Evolutionary conservation across 164 flowering plant species (phyloP), one percentile per base, ranked within the genome.

Genomic region (Aristolochia contorta): DNA sequence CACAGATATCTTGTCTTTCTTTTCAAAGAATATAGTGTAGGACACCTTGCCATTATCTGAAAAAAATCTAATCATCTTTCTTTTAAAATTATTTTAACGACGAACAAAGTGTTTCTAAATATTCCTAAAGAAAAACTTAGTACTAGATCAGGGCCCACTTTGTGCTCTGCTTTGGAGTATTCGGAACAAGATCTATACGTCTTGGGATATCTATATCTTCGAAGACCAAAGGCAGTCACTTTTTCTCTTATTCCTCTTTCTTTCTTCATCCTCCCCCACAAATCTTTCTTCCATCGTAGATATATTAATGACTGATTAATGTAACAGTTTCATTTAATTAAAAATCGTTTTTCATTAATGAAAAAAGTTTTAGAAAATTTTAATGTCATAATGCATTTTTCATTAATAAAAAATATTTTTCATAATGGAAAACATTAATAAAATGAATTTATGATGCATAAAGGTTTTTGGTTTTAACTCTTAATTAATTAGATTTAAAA

Each of bases 31-130:
- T 27, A 4, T 47, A 60, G 64, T 59, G 67, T 62, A 37, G 71
- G 48, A 60, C 67, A 71, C 65, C 64, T 63, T 67, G 65, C 61
- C 57, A 71, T 59, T 59, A 56, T 9, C 30, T 30, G 70, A 67
- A 67, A 62, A 65, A n/a, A 61, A 67, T 61, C 70, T 56, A 46
- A 49, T 52, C 70, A 33, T 47, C 30, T 54, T 54, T 24, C 24
- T 25, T 23, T 6, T 23, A 54, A 24, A 33, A 23, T 1, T 54
- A 24, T 24, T 8, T 6, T n/a, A n/a, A n/a, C n/a, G n/a, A n/a
- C 14, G 16, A 14, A n/a, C 16, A 53, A 14, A 53, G 16, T 23
- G 41, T 47, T 23, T 25, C 2, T 22, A 12, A 3, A 21, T 57
- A 55, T n/a, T n/a, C 27, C 22, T 27, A 48, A 22, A 15, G 47